Conservation (phyloP, 2,329 filamentous ascomycete species). For the Metarhizium anisopliae region DNA sequence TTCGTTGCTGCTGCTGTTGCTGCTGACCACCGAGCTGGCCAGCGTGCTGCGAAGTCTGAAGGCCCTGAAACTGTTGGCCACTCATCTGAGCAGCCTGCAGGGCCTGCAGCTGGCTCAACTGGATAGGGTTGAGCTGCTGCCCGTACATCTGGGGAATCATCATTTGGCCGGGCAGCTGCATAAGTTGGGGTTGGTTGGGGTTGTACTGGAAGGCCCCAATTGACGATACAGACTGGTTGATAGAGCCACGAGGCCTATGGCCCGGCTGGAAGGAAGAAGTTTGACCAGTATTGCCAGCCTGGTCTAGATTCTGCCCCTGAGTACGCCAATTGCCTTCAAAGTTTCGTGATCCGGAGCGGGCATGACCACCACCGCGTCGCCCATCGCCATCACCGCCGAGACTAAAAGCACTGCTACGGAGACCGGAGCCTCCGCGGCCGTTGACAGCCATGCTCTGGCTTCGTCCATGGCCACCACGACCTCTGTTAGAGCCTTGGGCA, state of each 20-base stretch:
- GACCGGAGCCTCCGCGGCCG: slow-evolving; percentile 58
- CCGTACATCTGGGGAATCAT: slow-evolving; percentile 79
- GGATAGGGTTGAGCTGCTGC: slow-evolving; percentile 82
- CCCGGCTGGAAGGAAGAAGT: slow-evolving; percentile 79
- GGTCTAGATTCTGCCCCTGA: slow-evolving; percentile 57
- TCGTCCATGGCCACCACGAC: slow-evolving; percentile 57
- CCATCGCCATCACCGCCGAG: slow-evolving; percentile 55
- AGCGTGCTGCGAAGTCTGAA: slow-evolving; percentile 64
- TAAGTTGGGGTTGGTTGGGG: slow-evolving; percentile 66
- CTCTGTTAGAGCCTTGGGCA: slow-evolving; percentile 35
- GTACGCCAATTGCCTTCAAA: slow-evolving; percentile 98
- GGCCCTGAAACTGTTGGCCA: slow-evolving; percentile 62
- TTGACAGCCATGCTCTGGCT: slow-evolving; percentile 88
- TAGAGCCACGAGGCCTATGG: slow-evolving; percentile 75
- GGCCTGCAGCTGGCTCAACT: slow-evolving; percentile 83
- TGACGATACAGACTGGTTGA: slow-evolving; percentile 76
- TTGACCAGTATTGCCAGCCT: slow-evolving; percentile 37
- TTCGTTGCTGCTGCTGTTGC: slow-evolving; percentile 76
- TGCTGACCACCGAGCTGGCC: slow-evolving; percentile 51
- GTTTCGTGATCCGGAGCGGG: slow-evolving; percentile 77
- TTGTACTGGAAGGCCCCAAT: slow-evolving; percentile 82
- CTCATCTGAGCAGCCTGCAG: slow-evolving; percentile 82
- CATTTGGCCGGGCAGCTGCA: slow-evolving; percentile 81
- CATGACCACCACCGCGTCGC: slow-evolving; percentile 71
- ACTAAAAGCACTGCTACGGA: slow-evolving; percentile 49